Conservation (phyloP, 352 stramenopile genomes). For the Phytophthora nicotianae region DNA sequence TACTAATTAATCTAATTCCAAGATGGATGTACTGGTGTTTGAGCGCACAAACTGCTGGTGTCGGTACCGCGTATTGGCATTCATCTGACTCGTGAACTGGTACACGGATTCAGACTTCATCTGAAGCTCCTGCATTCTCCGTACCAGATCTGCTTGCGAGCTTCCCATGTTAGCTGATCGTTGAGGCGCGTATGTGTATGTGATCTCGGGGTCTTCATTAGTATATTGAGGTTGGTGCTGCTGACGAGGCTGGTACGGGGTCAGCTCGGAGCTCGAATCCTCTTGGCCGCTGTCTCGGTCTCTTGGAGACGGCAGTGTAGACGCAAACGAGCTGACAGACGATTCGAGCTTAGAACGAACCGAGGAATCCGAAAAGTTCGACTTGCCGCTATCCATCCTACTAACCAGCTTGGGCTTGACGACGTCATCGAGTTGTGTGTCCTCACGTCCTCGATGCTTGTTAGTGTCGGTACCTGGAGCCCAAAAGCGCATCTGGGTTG, state of each 20-base stretch:
- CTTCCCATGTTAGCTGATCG: background rate
- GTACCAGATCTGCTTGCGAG: conserved; percentile 36
- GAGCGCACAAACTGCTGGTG: conserved; percentile 18
- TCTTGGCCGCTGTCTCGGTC: conserved; percentile 26
- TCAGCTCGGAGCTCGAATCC: conserved; percentile 24
- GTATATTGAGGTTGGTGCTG: conserved; percentile 22
- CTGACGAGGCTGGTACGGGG: conserved; percentile 19
- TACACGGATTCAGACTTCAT: conserved; percentile 66
- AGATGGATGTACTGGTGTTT: conserved; percentile 23
- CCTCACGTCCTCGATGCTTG: conserved; percentile 7
- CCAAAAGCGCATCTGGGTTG: conserved; percentile 27
- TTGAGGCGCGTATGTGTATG: conserved; percentile 13
- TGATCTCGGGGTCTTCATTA: conserved; percentile 21
- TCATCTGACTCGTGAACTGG: conserved; percentile 58
- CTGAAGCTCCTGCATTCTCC: conserved; percentile 62
- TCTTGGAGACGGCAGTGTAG: conserved; percentile 19
- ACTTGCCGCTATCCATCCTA: conserved; percentile 16
- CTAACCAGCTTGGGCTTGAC: conserved; percentile 15
- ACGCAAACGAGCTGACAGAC: conserved; percentile 22
- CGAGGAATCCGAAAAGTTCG: background rate
- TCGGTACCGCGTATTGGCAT: conserved; percentile 24
- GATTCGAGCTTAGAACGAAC: conserved; percentile 21
- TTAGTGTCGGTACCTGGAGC: conserved; percentile 15
- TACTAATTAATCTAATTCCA: conserved; percentile 32
- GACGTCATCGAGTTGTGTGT: conserved; percentile 5